Conservation (phyloP, 352 stramenopile genomes). For the Globisporangium spiculum region DNA sequence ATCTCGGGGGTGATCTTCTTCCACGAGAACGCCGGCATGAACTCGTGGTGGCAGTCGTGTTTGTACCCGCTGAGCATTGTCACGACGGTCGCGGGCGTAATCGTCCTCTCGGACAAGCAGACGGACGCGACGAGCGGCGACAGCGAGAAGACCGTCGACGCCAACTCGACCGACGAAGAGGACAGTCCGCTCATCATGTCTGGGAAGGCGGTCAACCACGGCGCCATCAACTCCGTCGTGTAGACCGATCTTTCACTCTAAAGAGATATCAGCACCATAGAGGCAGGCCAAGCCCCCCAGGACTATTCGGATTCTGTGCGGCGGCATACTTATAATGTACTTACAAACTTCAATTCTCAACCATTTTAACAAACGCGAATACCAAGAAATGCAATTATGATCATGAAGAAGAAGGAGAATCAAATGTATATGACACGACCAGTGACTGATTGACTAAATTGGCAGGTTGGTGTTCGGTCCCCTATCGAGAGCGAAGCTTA, state of each 20-base stretch:
- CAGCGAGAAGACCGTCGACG: conserved; percentile 28
- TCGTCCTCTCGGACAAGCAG: conserved; percentile 83
- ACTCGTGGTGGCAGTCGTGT: conserved; percentile 73
- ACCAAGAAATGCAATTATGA: neutral
- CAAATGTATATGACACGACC: neutral
- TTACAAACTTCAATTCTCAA: conserved; percentile 5
- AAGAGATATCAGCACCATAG: conserved; percentile 10
- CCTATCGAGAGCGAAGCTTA: conserved; percentile 7
- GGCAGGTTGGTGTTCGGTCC: neutral
- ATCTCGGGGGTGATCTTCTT: conserved; percentile 88
- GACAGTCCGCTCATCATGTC: conserved; percentile 44
- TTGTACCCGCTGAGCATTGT: conserved; percentile 78
- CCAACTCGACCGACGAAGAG: conserved; percentile 40
- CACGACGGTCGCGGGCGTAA: conserved; percentile 74
- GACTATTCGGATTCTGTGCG: neutral
- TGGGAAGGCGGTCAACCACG: conserved; percentile 35
- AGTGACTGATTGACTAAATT: neutral
- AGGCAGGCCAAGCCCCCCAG: neutral
- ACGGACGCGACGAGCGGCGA: conserved; percentile 44
- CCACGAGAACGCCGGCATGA: conserved; percentile 82
- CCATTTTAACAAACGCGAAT: neutral
- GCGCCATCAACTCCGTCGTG: conserved; percentile 31
- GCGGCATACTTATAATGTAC: conserved; percentile 17
- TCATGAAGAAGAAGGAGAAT: neutral
- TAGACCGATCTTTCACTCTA: neutral